Evolutionary conservation across 192 early-diverging fungal species (phyloP), one percentile per base, ranked within the genome.

Genomic region (Rhizoclosmatium globosum): DNA sequence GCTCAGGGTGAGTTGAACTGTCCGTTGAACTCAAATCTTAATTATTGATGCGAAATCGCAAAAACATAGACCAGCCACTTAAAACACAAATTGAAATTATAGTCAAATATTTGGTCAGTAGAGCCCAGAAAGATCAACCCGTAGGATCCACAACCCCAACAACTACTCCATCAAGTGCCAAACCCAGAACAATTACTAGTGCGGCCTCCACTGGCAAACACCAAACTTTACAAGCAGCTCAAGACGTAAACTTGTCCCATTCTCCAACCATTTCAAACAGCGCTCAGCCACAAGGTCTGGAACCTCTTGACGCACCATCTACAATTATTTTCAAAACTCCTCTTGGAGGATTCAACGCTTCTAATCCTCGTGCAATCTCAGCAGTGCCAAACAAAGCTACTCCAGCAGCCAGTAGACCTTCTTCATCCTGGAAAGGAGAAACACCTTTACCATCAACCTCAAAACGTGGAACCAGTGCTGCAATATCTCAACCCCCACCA

Each of bases 71-170:
- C 59, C 77, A 78, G 3, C 77, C 77, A n/a, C 59, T 78, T 21
- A 78, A 78, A 71, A 69, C 77, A 21, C 77, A 78, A 7, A 67
- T 78, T 19, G 77, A 78, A 78, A 59, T 78, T 41, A 68, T 78
- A 38, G 68, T 71, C 50, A 69, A 71, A 43, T 48, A 67, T 19
- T 53, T 78, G 23, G 11, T 41, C 6, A 60, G 19, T 46, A 62
- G 50, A 17, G 7, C 75, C 2, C 75, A 65, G 67, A 77, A 68
- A 42, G 47, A 77, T 13, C 6, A 45, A 13, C 19, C 43, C 47
- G 2, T 64, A 4, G 43, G 48, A 23, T 23, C 64, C 4, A 57
- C 11, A 21, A 62, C 75, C 3, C 43, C 75, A n/a, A 23, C 31
- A 13, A n/a, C 45, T 38, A 42, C 48, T 31, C n/a, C 71, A 19